A percentile compares a stretch with the other conserved stretches of the same genome.
Evolutionary conservation across 495 filamentous ascomycete genomes (phyloP).

Genomic region (Aspergillus nanangensis): DNA sequence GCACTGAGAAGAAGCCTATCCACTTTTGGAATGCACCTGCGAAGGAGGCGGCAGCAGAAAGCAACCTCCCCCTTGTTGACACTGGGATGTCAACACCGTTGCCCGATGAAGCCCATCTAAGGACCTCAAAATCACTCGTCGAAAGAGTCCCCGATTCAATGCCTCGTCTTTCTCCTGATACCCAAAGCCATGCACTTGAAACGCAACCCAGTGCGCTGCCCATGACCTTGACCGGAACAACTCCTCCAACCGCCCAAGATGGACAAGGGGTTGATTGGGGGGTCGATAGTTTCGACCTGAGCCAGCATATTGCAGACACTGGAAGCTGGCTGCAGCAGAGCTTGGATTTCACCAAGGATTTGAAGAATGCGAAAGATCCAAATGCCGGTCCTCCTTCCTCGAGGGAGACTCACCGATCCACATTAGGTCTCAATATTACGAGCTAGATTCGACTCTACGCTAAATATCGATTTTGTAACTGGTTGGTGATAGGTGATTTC

Average conservation of each 20-base stretch:
- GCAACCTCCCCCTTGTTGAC: too few relatives aligned
- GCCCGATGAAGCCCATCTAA: background rate
- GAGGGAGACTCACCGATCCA: background rate
- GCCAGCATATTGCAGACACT: constrained; percentile 40
- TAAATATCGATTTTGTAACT: too few relatives aligned
- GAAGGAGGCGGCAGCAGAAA: constrained; percentile 10
- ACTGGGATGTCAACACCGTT: constrained; percentile 9
- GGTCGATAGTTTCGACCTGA: constrained; percentile 34
- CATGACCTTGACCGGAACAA: constrained; percentile 29
- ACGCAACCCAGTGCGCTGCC: constrained; percentile 18
- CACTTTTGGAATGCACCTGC: constrained; percentile 8
- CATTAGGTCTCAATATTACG: background rate
- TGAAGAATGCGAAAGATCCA: constrained; percentile 9
- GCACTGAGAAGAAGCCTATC: constrained; percentile 34
- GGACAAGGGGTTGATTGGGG: constrained; percentile 26
- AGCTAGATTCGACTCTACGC: too few relatives aligned
- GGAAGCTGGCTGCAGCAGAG: constrained; percentile 44
- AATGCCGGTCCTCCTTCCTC: constrained; percentile 10
- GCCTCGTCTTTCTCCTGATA: background rate
- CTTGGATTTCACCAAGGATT: constrained; percentile 34
- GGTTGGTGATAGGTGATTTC: too few relatives aligned
- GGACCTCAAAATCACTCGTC: background rate
- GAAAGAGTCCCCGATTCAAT: constrained; percentile 3
- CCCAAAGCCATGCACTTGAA: constrained; percentile 1
- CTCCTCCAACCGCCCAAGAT: constrained; percentile 32